phyloP scores from a whole-genome alignment of 2,329 filamentous ascomycete species.

The Calonectria henricotiae region DNA sequence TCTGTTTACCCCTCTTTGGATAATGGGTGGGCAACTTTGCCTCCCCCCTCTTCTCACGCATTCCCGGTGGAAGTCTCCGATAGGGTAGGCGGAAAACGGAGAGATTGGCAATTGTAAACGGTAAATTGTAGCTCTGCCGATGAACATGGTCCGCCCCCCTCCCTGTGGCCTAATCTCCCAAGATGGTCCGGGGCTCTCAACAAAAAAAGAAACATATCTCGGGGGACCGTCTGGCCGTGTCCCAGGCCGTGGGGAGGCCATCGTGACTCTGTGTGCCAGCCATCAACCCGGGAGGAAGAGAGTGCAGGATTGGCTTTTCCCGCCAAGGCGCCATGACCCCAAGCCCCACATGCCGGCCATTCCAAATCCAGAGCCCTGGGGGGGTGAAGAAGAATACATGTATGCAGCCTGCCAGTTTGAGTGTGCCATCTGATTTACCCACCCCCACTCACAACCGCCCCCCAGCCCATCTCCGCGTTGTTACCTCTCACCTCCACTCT shows the following conservation, averaged over 20 bases:
- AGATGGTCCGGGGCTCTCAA: constrained; percentile 14
- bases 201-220: constrained; percentile 24
- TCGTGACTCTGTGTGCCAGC: constrained; percentile 23
- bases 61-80: constrained; percentile 20
- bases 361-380: constrained; percentile 29
- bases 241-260: constrained; percentile 10
- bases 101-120: background rate
- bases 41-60: background rate
- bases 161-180: background rate
- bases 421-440: background rate
- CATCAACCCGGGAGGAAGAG: constrained; percentile 5
- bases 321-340: constrained; percentile 33
- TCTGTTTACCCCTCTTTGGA: constrained; percentile 22
- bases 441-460: background rate
- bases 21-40: constrained; percentile 8
- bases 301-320: constrained; percentile 28
- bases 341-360: constrained; percentile 33
- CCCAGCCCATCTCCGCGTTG: constrained; percentile 19
- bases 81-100: constrained; percentile 4
- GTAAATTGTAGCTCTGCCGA: constrained; percentile 3
- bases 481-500: constrained; percentile 9
- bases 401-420: constrained; percentile 1
- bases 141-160: constrained; percentile 5
- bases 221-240: background rate
- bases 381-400: constrained; percentile 9